Evolutionary conservation across 805 yeast genomes (phyloP), one percentile per base, ranked within the genome.

Genomic region (Saturnispora saitoi): DNA sequence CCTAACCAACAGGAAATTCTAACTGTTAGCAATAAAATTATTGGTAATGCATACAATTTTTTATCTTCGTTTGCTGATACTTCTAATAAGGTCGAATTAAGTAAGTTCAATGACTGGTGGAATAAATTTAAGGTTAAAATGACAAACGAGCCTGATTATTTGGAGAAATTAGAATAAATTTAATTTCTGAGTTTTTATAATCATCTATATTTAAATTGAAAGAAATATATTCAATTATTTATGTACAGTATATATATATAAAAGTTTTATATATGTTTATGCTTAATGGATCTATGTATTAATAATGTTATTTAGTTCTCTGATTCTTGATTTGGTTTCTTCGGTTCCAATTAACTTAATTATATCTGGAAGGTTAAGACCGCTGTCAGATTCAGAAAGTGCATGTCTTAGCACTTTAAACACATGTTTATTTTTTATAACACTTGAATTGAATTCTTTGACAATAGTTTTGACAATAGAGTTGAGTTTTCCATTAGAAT

Each of bases 21-120:
- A 2, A 67, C 68, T 0, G 64, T 91, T 49, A 96, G 97, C 1
- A 86, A 85, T 52, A 86, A 86, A 61, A 88, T 93, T 49, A 95
- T 93, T 19, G 81, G 81, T 34, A 88, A 93, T 64, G 97, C 97
- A 1, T 93, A 91, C 67, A 90, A 93, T 61, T 93, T 77, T 62
- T 66, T 91, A 43, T 80, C 95, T 2, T 86, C 97, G n/a, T 91
- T 90, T 62, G 76, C 88, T 7, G 95, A 88, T 59, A 63, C 69
- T 4, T 71, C 76, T 20, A 95, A 95, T 2, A 86, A 80, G 56
- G 96, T 91, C 3, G 84, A 90, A 3, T 86, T 91, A 60, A 86
- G 83, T 59, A 84, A 80, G 39, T 91, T 91, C 58, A 95, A 91
- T 61, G 83, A 77, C 37, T 91, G 99, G 99, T 87, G 99, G 99